These are phyloP conservation scores for Ochromonas danica DNA, from an alignment of 108 stramenopile genomes.

Conservation along the genomic window DNA sequence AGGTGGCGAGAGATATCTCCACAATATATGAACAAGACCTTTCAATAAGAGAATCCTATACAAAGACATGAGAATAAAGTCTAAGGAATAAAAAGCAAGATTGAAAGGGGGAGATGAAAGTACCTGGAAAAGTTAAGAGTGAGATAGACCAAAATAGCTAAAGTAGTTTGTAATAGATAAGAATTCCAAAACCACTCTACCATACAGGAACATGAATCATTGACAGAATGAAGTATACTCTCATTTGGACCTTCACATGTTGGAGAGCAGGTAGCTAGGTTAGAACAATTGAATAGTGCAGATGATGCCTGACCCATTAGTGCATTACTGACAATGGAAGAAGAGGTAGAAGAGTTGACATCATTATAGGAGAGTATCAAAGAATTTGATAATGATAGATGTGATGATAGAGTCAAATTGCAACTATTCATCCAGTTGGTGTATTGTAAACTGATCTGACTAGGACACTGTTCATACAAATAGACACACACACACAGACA, in stretches of 20 bases:
- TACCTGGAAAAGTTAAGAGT: not conserved
- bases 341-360: not conserved
- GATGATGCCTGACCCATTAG: not conserved
- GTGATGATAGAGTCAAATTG: not conserved
- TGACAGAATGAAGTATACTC: not conserved
- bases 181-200: not conserved
- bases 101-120: too few relatives aligned
- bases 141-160: not conserved
- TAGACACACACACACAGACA: too few relatives aligned
- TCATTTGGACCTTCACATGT: conserved; percentile 1
- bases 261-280: not conserved
- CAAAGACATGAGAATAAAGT: too few relatives aligned
- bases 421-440: not conserved
- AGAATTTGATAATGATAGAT: not conserved
- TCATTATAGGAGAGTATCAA: not conserved
- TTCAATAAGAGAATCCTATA: too few relatives aligned
- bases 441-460: not conserved
- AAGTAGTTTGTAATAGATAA: not conserved
- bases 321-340: not conserved
- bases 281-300: not conserved
- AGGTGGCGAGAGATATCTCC: too few relatives aligned
- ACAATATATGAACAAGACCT: too few relatives aligned
- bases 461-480: not conserved
- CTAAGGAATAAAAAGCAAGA: too few relatives aligned
- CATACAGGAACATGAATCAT: not conserved